Evolutionary conservation across 768 basidiomycete species (phyloP), one percentile per base, ranked within the genome.

Genomic region (Kwoniella bestiolae): DNA sequence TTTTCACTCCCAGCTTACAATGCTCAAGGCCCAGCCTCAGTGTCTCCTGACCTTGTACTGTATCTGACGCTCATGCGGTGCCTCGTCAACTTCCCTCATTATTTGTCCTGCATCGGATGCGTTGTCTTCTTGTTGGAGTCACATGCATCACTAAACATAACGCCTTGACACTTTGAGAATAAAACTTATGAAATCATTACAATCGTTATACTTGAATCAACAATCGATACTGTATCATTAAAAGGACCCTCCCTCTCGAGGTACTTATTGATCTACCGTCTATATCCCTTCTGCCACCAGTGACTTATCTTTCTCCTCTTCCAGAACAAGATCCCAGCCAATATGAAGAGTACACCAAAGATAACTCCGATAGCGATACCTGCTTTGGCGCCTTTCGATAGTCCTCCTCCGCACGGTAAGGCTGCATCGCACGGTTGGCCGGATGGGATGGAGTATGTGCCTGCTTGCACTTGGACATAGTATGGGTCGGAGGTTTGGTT

Each of bases 371-470:
- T 82, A 21, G 86, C 84, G 47, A 92, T 82, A 21, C 88, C 81
- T 0, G 85, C 91, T 80, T 94, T 86, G 0, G 87, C 91, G 57
- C 92, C 87, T 74, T 86, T 86, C 69, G 86, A 86, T n/a, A 94
- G 83, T 25, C 84, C 83, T 25, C 83, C 83, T 3, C 84, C 83
- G 62, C 83, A 84, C 0, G 80, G 77, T 74, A 90, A 86, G 16
- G 85, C 92, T 38, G 84, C 84, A 69, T 94, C 93, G 77, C 93
- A 94, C 2, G 92, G 94, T 65, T 83, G 80, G 34, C 90, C 91
- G 6, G 70, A 60, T 0, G 79, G 76, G 11, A 71, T 65, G 2
- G 72, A 66, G 63, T 75, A 79, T 14, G 76, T 76, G 2, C 71
- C 71, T 3, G 69, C 86, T 77, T 87, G 82, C 31, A 95, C 82